Evolutionary conservation across 2,329 filamentous ascomycete species (phyloP), one percentile per base, ranked within the genome.

Genomic region (Pyricularia sp.): DNA sequence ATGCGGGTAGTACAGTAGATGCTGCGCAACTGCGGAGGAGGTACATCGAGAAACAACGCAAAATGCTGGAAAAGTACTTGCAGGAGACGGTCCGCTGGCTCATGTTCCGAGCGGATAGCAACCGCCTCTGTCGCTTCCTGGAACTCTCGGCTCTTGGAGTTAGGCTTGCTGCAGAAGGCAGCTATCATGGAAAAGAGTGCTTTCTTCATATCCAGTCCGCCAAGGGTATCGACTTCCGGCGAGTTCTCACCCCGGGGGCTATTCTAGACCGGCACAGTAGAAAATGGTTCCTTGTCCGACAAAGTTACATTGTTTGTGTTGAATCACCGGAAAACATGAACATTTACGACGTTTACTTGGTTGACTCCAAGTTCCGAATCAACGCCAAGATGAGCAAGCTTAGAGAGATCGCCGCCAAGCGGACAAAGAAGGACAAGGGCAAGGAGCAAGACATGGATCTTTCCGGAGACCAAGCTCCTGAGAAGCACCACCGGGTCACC

Each of bases 241-340:
- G 90, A 72, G 90, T 94, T 42, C 83, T 95, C 76, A 93, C 90
- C 2, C 92, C 93, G 0, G 84, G 87, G 67, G 89, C 93, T 74
- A 85, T 97, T 71, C 92, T 93, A 75, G 88, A 89, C 68, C 88
- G 93, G 14, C 94, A 97, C 79, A 91, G 88, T 70, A 92, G 93
- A 23, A 97, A 97, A 78, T 99, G 95, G 95, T 99, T 99, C 77
- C 83, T 98, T 25, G 93, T 99, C n/a, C 86, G 95, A 67, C 94
- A 98, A 79, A 98, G 93, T 81, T 99, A 99, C 76, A 90, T 99
- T 70, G 94, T 97, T 64, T 97, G 94, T 73, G 94, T 98, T n/a
- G 94, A 98, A 77, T 97, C 95, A 0, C 95, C 95, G 0, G 94
- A 98, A 77, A 97, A 97, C 74, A 97, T 98, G 91, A 94, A 97